Evolutionary conservation across 768 basidiomycete genomes (phyloP), one percentile per base, ranked within the genome.

Genomic region (Phylloporus sp.): DNA sequence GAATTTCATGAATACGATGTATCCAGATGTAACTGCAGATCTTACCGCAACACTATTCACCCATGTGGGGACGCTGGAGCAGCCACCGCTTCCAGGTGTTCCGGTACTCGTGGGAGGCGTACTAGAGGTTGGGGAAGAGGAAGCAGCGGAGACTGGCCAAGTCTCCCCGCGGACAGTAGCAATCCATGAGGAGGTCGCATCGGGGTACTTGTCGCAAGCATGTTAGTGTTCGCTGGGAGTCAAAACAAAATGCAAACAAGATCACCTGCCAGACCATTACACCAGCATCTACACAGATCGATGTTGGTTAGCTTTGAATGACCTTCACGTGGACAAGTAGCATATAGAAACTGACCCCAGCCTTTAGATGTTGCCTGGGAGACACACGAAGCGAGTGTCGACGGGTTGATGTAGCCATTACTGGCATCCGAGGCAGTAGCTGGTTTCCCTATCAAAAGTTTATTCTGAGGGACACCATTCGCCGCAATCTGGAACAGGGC

Each of bases 371-470:
- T 79, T 1, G 85, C 89, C 65, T 80, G 74, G 9, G 72, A 61
- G 18, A 88, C 66, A 65, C 88, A 91, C 11, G 65, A 66, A 5
- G 82, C 78, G 10, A 91, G 72, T 6, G 77, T 78, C 7, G 73
- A 68, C 2, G 83, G 71, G 32, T 70, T 72, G 64, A 90, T 85
- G 53, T 72, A 79, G 5, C 75, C 82, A 55, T 79, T 85, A 54
- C 54, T 76, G 2, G 84, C 82, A 47, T 81, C 80, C 9, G 69
- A 59, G 8, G 56, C 57, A 0, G 73, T 52, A 2, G 80, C 82
- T 2, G 86, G 86, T 67, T 91, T 91, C 6, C 88, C 88, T 59
- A 91, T 86, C 53, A 89, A 81, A 46, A 89, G 73, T 68, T 91
- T 89, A 63, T 77, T 66, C 43, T 81, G 60, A 3, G 75, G 63